Evolutionary conservation across 2,329 filamentous ascomycete species (phyloP), one percentile per base, ranked within the genome.

Genomic region (Thielaviopsis populi): DNA sequence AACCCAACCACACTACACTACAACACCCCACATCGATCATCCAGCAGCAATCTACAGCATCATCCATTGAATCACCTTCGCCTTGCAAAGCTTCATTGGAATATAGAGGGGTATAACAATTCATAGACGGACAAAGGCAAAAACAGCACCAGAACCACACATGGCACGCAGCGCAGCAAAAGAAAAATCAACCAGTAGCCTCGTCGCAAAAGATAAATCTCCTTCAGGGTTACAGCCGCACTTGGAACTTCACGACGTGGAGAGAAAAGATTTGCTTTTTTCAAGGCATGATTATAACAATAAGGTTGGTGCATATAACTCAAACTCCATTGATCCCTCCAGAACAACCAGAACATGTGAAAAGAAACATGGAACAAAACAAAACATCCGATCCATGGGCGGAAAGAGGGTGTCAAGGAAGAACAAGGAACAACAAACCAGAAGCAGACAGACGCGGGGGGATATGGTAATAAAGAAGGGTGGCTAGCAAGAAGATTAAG

Each of bases 241-340:
- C 33, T 37, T 8, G 10, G 8, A 37, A 37, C 42, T 43, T 15
- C 42, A 62, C 42, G 50, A 33, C n/a, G 22, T 22, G 30, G 27
- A 19, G 37, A 63, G 46, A 27, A 43, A 48, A 46, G 53, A 40
- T 50, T 46, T 63, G 62, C 41, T 59, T 63, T 62, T 63, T 63
- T 33, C 24, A 63, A 63, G 50, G 54, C 62, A 53, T 63, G 41
- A 59, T 63, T 63, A 63, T 63, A 63, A 63, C 62, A 50, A 59
- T 63, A 63, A 63, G 54, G 53, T 50, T 59, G 41, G 42, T 63
- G 62, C 54, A 58, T 63, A 63, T 53, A 53, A 63, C 62, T 58
- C 62, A 63, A 63, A 63, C 62, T 63, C 62, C 62, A 63, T 59
- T 48, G 54, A 59, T 63, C 62, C 50, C 62, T 59, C 62, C 62